Evolutionary conservation across 306 rosid species (phyloP), one percentile per base, ranked within the genome.

Genomic region (Rubus idaeus): DNA sequence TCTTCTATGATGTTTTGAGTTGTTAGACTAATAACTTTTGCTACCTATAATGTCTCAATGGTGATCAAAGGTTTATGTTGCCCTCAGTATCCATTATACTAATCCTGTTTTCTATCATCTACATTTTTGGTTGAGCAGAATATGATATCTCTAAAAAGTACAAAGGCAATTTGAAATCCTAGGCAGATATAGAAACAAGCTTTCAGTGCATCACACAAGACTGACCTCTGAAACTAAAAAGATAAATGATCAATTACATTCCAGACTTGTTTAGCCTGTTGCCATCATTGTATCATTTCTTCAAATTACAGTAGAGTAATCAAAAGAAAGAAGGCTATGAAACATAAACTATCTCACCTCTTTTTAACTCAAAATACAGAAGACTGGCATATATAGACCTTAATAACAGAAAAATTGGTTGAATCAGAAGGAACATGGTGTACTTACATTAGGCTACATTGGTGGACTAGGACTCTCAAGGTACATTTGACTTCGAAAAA

Each of bases 351-450:
- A 61, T 62, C 78, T 75, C 70, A 62, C 60, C 70, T 61, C 70
- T 61, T 17, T 62, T 17, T 62, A 45, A 47, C 78, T 75, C 47
- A 13, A 75, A 30, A 62, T 30, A 49, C 74, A 35, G 14, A 35
- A 51, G 39, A 50, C 61, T 70, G 61, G 53, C 49, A 47, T n/a
- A n/a, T n/a, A n/a, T 62, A 64, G 18, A 45, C 26, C 70, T 73
- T 50, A 62, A 49, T 72, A 64, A 68, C 85, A 82, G 71, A 81
- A 85, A 72, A 77, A 86, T 46, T 81, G 70, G 74, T 52, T 85
- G 68, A 37, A 70, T 71, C 71, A 49, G 66, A 78, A 71, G 70
- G 79, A 77, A 53, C 42, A 62, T 44, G 73, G 49, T 37, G 77
- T 75, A 71, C 63, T 75, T 75, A 73, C 77, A 81, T 52, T 68